These are phyloP conservation scores for Lathyrus tuberosus DNA, from an alignment of 306 rosid genomes.

Conservation along the genomic window DNA sequence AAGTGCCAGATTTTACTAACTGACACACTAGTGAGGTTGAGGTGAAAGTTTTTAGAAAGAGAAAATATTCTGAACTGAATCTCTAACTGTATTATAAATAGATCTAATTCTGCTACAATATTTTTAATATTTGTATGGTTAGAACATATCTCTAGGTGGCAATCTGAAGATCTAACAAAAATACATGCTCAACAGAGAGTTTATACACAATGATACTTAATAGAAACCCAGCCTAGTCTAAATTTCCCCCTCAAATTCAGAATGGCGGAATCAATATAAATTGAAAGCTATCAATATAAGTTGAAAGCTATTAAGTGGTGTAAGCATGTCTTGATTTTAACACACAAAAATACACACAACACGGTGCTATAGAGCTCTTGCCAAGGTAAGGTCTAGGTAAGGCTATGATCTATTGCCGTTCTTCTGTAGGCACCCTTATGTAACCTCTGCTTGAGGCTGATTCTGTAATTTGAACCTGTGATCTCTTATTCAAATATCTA, in stretches of 20 bases:
- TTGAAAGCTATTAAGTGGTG: not conserved
- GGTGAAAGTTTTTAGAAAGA: not conserved
- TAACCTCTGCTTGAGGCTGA: not conserved
- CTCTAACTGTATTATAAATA: not conserved
- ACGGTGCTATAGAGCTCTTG: not conserved
- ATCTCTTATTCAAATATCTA: not conserved
- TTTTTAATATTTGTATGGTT: too few species aligned
- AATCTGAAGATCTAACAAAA: constrained; percentile 13
- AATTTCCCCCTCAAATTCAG: not conserved
- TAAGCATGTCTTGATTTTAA: not conserved
- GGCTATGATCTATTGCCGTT: not conserved
- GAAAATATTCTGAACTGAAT: not conserved
- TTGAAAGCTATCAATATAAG: not conserved
- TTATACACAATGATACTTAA: not conserved
- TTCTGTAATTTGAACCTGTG: not conserved
- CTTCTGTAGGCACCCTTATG: not conserved
- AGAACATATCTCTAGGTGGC: too few species aligned
- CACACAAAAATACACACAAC: not conserved
- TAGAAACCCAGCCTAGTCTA: constrained; percentile 5
- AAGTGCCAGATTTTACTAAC: constrained; percentile 1
- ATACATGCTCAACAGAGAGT: not conserved
- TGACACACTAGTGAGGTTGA: not conserved
- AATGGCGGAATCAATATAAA: not conserved
- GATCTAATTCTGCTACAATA: not conserved
- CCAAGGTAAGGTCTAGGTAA: not conserved